Evolutionary conservation across 805 yeast genomes (phyloP), one percentile per base, ranked within the genome.

Genomic region (Cyberlindnera mrakii): DNA sequence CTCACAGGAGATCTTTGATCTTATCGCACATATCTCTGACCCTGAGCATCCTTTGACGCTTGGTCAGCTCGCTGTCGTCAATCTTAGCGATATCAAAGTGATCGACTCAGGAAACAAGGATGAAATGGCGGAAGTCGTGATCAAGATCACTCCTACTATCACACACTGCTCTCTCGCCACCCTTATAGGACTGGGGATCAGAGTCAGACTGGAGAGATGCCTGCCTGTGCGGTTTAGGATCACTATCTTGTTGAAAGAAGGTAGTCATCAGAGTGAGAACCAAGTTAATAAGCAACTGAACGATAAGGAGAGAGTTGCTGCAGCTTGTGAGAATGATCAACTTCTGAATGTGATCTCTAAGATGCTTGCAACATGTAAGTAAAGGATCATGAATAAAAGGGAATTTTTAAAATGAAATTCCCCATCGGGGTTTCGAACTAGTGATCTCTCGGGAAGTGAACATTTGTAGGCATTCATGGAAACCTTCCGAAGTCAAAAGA

Each of bases 91-190:
- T 59, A 93, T 93, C 45, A 62, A 67, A 33, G 88, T 93, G 3
- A 68, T 63, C 3, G 85, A 86, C 55, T 68, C 78, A 10, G 75
- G 77, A 5, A 70, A 74, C 40, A 58, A 60, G 37, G 53, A 68
- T 27, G 74, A 74, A 31, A 78, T 89, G 55, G 84, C 93, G 0
- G 86, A 82, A 48, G 87, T 93, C 1, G 56, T 78, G 18, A 87
- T 93, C 25, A 78, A 76, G 53, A 93, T 93, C 48, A 93, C 99
- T 0, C 99, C 99, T 1, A 93, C 99, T 0, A 91, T 93, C 54
- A 93, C 98, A 4, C 99, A 93, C 58, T 93, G 99, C 62, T 88
- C 96, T 0, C 70, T 93, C 47, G 99, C 99, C 1, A 93, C 99
- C 0, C 73, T 93, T 39, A 93, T 93, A 45, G 99, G 99, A 0